Base-by-base conservation (phyloP, 352 stramenopile species). In the Halophytophthora polymorphica region DNA sequence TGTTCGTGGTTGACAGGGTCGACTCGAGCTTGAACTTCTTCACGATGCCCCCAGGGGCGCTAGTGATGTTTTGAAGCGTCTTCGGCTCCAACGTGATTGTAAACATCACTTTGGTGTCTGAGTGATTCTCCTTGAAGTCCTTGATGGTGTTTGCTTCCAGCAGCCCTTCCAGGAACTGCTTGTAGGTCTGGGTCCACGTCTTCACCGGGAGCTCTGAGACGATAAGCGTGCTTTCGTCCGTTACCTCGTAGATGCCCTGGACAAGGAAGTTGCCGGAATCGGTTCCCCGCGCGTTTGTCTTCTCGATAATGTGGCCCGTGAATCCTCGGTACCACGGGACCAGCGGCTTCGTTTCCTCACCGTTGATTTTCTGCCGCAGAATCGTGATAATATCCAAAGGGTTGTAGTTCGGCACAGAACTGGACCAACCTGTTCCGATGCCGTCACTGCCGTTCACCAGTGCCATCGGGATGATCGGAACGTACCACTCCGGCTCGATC, bases 141-240 rank as follows among this genome's bases (percentile, higher is more conserved):
- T 95, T 96, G 60, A 97, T 95, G 25, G 73, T 85, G 14, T 65
- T 72, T 0, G 66, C 82, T 25, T 97, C 90, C 12, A 96, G 66
- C 53, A 98, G 77, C 14, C 77, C 83, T 36, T 98, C 76, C 35
- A 99, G 73, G 45, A 90, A 92, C 18, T 95, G 73, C 70, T 99
- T 99, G 78, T 99, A 99, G 19, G 88, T 73, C 53, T 97, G 90
- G 1, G 97, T 99, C 97, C 97, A 99, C 6, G 69, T 71, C 39
- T 97, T 95, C 3, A 99, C 77, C 2, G 97, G 97, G 28, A 99
- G 84, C 55, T 99, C 97, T 3, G 87, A 96, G 45, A 99, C 97
- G 33, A 93, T 69, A n/a, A 99, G 63, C 10, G 90, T 97, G 41
- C 69, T 93, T 5, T 95, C 83, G 45, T 96, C 83, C 3, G 54